Percentiles rank a stretch among this genome's conserved stretches.
Evolutionary conservation across 805 yeast genomes (phyloP).

Genomic region (Metschnikowia picachoensis): DNA sequence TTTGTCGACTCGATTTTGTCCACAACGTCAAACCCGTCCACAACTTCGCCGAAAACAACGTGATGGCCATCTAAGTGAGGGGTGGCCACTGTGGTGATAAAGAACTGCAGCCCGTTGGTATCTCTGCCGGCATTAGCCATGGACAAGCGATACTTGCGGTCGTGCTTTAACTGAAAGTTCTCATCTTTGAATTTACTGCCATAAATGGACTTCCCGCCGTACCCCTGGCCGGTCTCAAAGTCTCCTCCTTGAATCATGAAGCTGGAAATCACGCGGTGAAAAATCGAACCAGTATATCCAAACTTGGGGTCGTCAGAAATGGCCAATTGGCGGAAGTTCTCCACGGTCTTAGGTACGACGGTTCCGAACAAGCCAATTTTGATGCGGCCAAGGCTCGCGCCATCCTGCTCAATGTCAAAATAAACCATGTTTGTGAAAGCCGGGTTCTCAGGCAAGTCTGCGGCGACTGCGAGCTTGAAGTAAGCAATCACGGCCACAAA

Average conservation of each 20-base stretch:
- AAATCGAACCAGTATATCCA: slow-evolving; percentile 59
- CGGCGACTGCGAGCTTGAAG: slow-evolving; percentile 13
- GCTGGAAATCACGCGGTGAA: slow-evolving; percentile 69
- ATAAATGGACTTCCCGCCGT: slow-evolving; percentile 79
- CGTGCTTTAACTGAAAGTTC: slow-evolving; percentile 65
- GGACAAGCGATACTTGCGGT: slow-evolving; percentile 63
- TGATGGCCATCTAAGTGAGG: slow-evolving; percentile 91
- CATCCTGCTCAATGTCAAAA: slow-evolving; percentile 84
- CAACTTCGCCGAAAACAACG: slow-evolving; percentile 94
- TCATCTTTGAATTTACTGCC: slow-evolving; percentile 76
- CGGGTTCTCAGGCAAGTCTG: slow-evolving; percentile 39
- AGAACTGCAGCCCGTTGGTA: slow-evolving; percentile 91
- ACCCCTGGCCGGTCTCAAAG: slow-evolving; percentile 64
- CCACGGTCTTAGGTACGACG: slow-evolving; percentile 82
- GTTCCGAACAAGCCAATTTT: slow-evolving; percentile 85
- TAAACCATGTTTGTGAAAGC: slow-evolving; percentile 73
- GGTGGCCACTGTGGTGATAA: slow-evolving; percentile 88
- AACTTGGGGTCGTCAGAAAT: slow-evolving; percentile 56
- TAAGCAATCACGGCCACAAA: slow-evolving; percentile 12
- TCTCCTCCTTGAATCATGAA: slow-evolving; percentile 92
- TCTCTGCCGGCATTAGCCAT: slow-evolving; percentile 80
- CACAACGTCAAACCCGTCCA: slow-evolving; percentile 86
- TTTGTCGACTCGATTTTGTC: slow-evolving; percentile 66
- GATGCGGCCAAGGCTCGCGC: slow-evolving; percentile 70
- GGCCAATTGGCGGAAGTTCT: slow-evolving; percentile 79